These are phyloP conservation scores for Cystofilobasidium ferigula DNA, from an alignment of 768 basidiomycete species.

Conservation along the genomic window DNA sequence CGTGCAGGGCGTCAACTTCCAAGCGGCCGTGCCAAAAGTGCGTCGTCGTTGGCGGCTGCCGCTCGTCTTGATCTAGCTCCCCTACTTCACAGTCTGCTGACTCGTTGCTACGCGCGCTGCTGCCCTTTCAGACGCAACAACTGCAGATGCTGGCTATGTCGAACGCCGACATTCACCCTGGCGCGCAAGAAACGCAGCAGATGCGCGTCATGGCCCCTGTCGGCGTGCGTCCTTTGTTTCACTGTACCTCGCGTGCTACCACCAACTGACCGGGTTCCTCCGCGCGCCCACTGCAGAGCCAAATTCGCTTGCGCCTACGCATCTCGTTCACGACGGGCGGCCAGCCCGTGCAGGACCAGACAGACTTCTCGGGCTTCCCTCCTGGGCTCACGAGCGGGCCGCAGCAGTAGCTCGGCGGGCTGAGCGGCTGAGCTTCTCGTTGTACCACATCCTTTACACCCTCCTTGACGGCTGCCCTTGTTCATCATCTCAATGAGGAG, in stretches of 20 bases:
- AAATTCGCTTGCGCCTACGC: slow-evolving; percentile 70
- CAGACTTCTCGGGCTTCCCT: slow-evolving; percentile 87
- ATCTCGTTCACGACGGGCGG: slow-evolving; percentile 65
- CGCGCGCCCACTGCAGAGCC: slow-evolving; percentile 46
- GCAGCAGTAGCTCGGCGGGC: not conserved
- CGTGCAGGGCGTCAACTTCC: slow-evolving; percentile 68
- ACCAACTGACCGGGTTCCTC: not conserved
- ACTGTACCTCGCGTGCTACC: not conserved
- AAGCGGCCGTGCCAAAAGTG: slow-evolving; percentile 94
- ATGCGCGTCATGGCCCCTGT: slow-evolving; percentile 81
- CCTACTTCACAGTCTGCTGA: slow-evolving; percentile 43
- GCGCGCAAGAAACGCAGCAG: slow-evolving; percentile 81
- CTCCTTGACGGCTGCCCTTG: no score
- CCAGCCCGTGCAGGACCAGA: slow-evolving; percentile 71
- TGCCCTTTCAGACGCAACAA: slow-evolving; percentile 64
- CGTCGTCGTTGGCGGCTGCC: slow-evolving; percentile 25
- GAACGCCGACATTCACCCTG: slow-evolving; percentile 63
- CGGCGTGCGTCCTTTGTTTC: slow-evolving; percentile 51
- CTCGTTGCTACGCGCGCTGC: slow-evolving; percentile 48
- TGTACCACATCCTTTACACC: no score
- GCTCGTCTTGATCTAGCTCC: not conserved
- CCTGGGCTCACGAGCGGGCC: slow-evolving; percentile 36
- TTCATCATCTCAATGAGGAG: no score
- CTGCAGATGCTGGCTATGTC: slow-evolving; percentile 98
- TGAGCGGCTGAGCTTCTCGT: no score